phyloP scores from a whole-genome alignment of 2,329 filamentous ascomycete genomes.

The Alternaria arbusti region DNA sequence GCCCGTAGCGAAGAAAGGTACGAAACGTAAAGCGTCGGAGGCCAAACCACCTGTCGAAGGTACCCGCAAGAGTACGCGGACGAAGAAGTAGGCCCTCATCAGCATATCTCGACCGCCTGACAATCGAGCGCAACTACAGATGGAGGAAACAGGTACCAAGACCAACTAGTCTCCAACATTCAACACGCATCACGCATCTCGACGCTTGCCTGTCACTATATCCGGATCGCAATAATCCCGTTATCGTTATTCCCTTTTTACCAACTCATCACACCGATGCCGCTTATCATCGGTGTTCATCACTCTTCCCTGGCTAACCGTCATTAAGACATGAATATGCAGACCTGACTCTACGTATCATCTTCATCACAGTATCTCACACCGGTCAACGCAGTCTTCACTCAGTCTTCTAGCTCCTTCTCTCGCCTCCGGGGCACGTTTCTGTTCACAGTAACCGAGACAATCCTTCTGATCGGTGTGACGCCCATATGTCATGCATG shows the following conservation, averaged over 20 bases:
- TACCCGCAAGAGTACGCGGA: slow-evolving; percentile 35
- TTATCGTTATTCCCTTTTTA: not conserved
- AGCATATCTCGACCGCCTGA: not conserved
- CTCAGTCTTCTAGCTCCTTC: not conserved
- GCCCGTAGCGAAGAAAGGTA: slow-evolving; percentile 19
- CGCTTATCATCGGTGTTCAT: slow-evolving; percentile 2
- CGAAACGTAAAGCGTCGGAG: slow-evolving; percentile 33
- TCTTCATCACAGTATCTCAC: not conserved
- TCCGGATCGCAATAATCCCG: too few relatives aligned
- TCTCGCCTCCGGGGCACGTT: not conserved
- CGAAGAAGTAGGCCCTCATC: slow-evolving; percentile 19
- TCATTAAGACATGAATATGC: not conserved
- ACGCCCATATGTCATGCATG: not conserved
- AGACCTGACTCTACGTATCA: not conserved
- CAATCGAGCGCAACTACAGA: not conserved
- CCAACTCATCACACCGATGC: not conserved
- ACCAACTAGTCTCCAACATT: not conserved
- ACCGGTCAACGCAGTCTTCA: not conserved
- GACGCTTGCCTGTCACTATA: not conserved
- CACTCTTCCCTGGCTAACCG: not conserved
- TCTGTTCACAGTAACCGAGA: not conserved
- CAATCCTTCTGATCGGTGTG: not conserved
- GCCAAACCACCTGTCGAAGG: slow-evolving; percentile 20
- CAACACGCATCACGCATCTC: not conserved
- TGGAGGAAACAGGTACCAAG: not conserved